phyloP scores from a whole-genome alignment of 495 filamentous ascomycete genomes.

The Apiosordaria backusii region DNA sequence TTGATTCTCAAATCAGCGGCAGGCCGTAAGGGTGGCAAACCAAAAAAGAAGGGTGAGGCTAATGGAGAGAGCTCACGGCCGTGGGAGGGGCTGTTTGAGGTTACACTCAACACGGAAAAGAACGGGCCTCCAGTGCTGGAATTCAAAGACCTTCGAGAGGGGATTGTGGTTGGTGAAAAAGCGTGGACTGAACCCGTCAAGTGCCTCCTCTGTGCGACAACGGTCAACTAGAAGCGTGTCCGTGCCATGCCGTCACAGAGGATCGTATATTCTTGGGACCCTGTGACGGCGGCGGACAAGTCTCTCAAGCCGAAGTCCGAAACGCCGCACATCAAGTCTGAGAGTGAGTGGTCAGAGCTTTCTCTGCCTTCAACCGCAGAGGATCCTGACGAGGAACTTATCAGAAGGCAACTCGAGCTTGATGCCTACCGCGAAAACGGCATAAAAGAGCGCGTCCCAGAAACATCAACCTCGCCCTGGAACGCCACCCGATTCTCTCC shows the following conservation, averaged over 20 bases:
- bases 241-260: not conserved
- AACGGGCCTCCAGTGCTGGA: conserved; percentile 35
- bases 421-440: not conserved
- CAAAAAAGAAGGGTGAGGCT: conserved; percentile 26
- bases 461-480: not conserved
- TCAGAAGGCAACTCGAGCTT: not conserved
- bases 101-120: conserved; percentile 33
- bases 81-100: conserved; percentile 45
- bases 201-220: conserved; percentile 41
- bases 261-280: not conserved
- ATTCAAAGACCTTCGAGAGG: conserved; percentile 42
- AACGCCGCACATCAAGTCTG: not conserved
- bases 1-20: conserved; percentile 14
- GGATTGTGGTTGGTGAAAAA: conserved; percentile 42
- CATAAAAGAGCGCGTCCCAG: not conserved
- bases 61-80: conserved; percentile 34
- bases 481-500: not conserved
- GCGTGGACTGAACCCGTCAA: conserved; percentile 44
- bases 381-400: not conserved
- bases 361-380: not conserved
- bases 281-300: not conserved
- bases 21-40: conserved; percentile 23
- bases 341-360: not conserved
- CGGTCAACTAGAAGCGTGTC: conserved; percentile 31
- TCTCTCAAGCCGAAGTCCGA: not conserved